These are phyloP conservation scores for Termitomyces sp. DNA, from an alignment of 768 basidiomycete species.

Conservation along the genomic window DNA sequence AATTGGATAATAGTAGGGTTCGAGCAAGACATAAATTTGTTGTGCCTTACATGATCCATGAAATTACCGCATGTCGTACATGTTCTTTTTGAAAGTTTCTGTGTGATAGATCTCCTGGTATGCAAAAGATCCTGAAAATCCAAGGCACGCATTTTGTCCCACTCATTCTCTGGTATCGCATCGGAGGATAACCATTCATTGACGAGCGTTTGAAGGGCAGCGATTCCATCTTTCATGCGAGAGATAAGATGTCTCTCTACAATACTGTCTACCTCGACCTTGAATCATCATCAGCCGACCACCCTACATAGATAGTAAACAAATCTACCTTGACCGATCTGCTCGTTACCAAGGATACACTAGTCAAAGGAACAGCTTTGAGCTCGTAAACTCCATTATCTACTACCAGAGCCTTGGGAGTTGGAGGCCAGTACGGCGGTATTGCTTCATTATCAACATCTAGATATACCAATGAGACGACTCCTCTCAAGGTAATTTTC, in stretches of 20 bases:
- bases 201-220: constrained; percentile 42
- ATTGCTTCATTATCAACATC: constrained; percentile 53
- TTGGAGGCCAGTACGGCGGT: constrained; percentile 76
- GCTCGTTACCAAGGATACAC: constrained; percentile 71
- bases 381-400: constrained; percentile 64
- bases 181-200: constrained; percentile 49
- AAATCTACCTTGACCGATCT: constrained; percentile 59
- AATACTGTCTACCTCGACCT: constrained; percentile 71
- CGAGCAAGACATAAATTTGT: background rate
- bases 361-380: constrained; percentile 55
- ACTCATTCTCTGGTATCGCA: constrained; percentile 71
- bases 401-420: constrained; percentile 37
- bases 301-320: background rate
- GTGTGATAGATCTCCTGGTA: constrained; percentile 43
- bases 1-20: constrained; percentile 3
- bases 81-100: constrained; percentile 32
- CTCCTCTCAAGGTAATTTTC: background rate
- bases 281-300: constrained; percentile 1
- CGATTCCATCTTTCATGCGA: constrained; percentile 51
- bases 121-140: constrained; percentile 87
- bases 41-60: constrained; percentile 59
- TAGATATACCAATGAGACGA: constrained; percentile 18
- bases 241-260: constrained; percentile 60
- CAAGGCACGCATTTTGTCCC: constrained; percentile 74
- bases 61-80: constrained; percentile 68